These are phyloP conservation scores for Bruguiera gymnorhiza DNA, from an alignment of 345 rosid species.

Conservation along the genomic window DNA sequence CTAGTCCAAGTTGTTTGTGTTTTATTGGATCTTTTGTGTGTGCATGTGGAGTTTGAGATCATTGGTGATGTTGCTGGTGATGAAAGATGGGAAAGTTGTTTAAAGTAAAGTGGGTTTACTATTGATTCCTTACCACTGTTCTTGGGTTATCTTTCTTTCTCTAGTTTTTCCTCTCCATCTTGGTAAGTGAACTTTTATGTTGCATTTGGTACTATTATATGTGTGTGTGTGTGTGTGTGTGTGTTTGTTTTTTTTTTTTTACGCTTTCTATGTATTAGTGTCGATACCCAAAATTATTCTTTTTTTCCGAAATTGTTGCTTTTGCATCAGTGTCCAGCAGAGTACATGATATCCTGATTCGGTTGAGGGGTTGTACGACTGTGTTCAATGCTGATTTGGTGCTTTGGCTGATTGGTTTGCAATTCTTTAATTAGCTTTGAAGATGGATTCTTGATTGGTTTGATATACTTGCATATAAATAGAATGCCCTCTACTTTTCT, in stretches of 20 bases:
- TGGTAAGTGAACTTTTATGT: background rate
- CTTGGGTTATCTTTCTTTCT: conserved; percentile 1
- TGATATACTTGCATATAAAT: background rate
- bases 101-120: conserved; percentile 10
- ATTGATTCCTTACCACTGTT: background rate
- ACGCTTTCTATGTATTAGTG: too few species aligned
- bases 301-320: too few species aligned
- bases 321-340: too few species aligned
- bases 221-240: too few species aligned
- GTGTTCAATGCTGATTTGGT: background rate
- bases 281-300: too few species aligned
- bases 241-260: too few species aligned
- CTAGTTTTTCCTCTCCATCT: background rate
- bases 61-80: conserved; percentile 4
- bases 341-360: too few species aligned
- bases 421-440: background rate
- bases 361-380: background rate
- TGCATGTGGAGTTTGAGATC: conserved; percentile 33
- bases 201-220: background rate
- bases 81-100: conserved; percentile 12
- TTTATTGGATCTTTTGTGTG: conserved; percentile 14
- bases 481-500: too few species aligned
- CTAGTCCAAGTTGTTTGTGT: conserved; percentile 12
- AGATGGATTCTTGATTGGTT: background rate
- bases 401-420: background rate